These are phyloP conservation scores for Cryptosporidium meleagridis DNA, from an alignment of 169 alveolate species.

Conservation along the genomic window DNA sequence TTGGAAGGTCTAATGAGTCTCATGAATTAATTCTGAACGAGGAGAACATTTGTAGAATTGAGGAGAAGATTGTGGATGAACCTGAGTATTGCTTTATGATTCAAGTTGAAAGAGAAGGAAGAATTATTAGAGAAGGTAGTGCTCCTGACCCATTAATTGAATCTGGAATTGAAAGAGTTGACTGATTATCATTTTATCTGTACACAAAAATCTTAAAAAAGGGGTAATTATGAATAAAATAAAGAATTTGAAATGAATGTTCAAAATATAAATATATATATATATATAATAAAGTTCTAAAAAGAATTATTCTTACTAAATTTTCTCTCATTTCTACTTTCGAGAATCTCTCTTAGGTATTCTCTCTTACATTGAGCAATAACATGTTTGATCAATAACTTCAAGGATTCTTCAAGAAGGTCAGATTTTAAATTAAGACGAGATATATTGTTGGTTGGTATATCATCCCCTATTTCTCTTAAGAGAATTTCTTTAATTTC, in stretches of 20 bases:
- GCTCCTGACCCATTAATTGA: conserved; percentile 52
- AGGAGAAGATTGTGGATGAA: not conserved
- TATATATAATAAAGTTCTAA: not conserved
- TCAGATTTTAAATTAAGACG: not conserved
- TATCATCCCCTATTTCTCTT: not conserved
- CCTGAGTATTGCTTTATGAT: conserved; percentile 46
- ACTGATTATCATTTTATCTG: not conserved
- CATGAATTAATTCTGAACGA: not conserved
- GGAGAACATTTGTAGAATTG: not conserved
- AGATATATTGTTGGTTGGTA: not conserved
- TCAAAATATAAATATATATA: not conserved
- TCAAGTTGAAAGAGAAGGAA: conserved; percentile 69
- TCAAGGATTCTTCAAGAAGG: conserved; percentile 17
- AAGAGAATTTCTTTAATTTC: not conserved
- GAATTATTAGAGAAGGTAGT: conserved; percentile 62
- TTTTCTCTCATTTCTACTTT: conserved; percentile 56
- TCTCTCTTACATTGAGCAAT: conserved; percentile 64
- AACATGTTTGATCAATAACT: conserved; percentile 36
- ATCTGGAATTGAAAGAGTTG: conserved; percentile 73
- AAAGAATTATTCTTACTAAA: not conserved
- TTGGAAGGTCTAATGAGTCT: conserved; percentile 4
- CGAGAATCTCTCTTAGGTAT: conserved; percentile 20
- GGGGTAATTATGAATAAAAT: no score
- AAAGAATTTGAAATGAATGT: not conserved
- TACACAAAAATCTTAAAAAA: not conserved